These are phyloP conservation scores for Vitis vinifera DNA, from an alignment of 164 flowering plant species.

Conservation along the genomic window DNA sequence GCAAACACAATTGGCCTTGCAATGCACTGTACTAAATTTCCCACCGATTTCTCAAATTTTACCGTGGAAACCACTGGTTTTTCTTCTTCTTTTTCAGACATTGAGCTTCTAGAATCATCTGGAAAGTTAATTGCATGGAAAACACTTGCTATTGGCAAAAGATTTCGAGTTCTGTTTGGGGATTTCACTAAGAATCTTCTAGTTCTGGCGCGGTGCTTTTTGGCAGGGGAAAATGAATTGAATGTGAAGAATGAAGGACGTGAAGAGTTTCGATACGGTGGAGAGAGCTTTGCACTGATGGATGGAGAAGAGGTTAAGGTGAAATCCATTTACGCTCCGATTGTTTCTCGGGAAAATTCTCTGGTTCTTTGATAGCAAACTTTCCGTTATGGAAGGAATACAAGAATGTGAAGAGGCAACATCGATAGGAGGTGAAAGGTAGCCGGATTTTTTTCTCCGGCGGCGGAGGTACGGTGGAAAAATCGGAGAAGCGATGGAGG, in stretches of 20 bases:
- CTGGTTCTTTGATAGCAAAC: no score
- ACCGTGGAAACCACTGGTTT: not conserved
- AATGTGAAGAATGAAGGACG: not conserved
- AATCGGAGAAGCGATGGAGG: no score
- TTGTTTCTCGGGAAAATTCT: no score
- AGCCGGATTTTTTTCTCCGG: no score
- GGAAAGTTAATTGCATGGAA: not conserved
- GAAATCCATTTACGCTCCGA: slow-evolving; percentile 14
- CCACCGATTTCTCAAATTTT: not conserved
- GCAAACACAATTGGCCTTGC: slow-evolving; percentile 37
- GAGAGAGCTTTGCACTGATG: slow-evolving; percentile 1
- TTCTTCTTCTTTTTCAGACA: slow-evolving; percentile 4
- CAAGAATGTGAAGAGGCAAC: no score
- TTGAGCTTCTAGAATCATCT: slow-evolving; percentile 2
- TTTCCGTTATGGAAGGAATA: no score
- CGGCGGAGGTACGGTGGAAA: no score
- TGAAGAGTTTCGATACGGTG: not conserved
- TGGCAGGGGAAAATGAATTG: no score
- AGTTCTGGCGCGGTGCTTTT: slow-evolving; percentile 1
- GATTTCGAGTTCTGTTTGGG: not conserved
- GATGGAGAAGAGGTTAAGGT: slow-evolving; percentile 8
- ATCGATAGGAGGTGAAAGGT: no score
- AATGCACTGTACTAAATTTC: slow-evolving; percentile 15
- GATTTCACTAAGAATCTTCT: slow-evolving; percentile 3
- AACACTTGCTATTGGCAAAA: slow-evolving; percentile 10